Evolutionary conservation across 192 early-diverging fungal species (phyloP).

Genomic region (Coemansia asiatica): DNA sequence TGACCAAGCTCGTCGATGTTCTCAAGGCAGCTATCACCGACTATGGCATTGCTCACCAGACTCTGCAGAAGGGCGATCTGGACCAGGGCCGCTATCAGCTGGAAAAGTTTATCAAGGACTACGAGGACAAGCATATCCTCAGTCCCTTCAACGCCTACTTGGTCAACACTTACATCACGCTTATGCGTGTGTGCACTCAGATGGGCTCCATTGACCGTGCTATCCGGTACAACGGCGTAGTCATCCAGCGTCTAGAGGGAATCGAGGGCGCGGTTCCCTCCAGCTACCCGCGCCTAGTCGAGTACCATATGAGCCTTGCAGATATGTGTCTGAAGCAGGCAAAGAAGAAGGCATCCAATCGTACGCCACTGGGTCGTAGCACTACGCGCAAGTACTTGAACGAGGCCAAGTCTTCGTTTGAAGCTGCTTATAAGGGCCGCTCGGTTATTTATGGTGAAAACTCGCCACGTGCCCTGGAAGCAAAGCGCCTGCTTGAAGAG

Average conservation of each 20-base stretch:
- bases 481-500: constrained; percentile 35
- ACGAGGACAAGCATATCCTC: constrained; percentile 52
- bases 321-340: constrained; percentile 61
- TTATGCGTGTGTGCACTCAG: constrained; percentile 43
- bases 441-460: constrained; percentile 39
- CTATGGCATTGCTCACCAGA: constrained; percentile 44
- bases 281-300: constrained; percentile 62
- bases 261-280: constrained; percentile 49
- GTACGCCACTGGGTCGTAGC: constrained; percentile 45
- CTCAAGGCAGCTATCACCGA: constrained; percentile 57
- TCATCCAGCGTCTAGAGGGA: constrained; percentile 53
- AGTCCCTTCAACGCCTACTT: constrained; percentile 56
- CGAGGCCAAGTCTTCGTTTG: constrained; percentile 44
- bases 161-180: constrained; percentile 49
- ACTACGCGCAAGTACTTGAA: constrained; percentile 46
- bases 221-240: constrained; percentile 43
- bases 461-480: constrained; percentile 34
- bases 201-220: constrained; percentile 46
- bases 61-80: constrained; percentile 50
- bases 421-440: constrained; percentile 26
- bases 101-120: constrained; percentile 52
- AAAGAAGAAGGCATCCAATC: constrained; percentile 49
- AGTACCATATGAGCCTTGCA: constrained; percentile 59
- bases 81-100: constrained; percentile 44
- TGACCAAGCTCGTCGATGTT: constrained; percentile 51